Percentiles rank a stretch among this genome's conserved stretches.
These are phyloP conservation scores for Sporisorium graminicola DNA, from an alignment of 1,284 basidiomycete species.

Conservation along the genomic window DNA sequence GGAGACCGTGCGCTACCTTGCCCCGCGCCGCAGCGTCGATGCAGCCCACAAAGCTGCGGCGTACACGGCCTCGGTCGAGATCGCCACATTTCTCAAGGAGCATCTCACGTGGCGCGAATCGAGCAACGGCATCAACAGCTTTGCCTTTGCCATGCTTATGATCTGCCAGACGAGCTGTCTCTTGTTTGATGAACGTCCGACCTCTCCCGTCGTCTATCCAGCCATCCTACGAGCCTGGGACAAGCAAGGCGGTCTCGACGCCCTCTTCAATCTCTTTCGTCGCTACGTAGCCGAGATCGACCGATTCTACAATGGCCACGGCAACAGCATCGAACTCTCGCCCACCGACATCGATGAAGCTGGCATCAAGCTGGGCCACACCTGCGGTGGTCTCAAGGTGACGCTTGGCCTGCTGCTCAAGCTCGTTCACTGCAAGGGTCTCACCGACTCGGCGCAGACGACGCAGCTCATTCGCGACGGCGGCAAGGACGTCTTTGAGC, in stretches of 20 bases:
- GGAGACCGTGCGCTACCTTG: slow-evolving; percentile 87
- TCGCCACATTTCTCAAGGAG: slow-evolving; percentile 81
- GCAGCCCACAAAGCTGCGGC: slow-evolving; percentile 83
- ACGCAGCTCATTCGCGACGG: slow-evolving; percentile 72
- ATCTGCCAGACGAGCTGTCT: slow-evolving; percentile 80
- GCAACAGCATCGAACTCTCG: slow-evolving; percentile 29
- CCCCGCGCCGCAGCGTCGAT: slow-evolving; percentile 82
- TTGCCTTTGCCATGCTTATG: slow-evolving; percentile 76
- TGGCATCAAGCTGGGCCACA: slow-evolving; percentile 73
- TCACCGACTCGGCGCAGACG: slow-evolving; percentile 89
- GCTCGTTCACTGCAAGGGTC: slow-evolving; percentile 81
- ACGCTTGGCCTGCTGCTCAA: slow-evolving; percentile 82
- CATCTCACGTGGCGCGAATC: slow-evolving; percentile 77
- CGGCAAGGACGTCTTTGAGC: slow-evolving; percentile 75
- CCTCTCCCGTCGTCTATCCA: slow-evolving; percentile 76
- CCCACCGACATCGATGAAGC: slow-evolving; percentile 43
- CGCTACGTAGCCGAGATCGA: slow-evolving; percentile 76
- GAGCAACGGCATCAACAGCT: slow-evolving; percentile 72
- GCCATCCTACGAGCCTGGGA: slow-evolving; percentile 83
- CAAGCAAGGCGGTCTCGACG: slow-evolving; percentile 79
- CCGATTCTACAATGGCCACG: slow-evolving; percentile 73
- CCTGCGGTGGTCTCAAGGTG: slow-evolving; percentile 84
- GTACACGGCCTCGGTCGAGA: slow-evolving; percentile 76
- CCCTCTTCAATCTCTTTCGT: slow-evolving; percentile 77
- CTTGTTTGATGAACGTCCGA: slow-evolving; percentile 82